Evolutionary conservation across 345 rosid genomes (phyloP).

Genomic region (Mercurialis annua): DNA sequence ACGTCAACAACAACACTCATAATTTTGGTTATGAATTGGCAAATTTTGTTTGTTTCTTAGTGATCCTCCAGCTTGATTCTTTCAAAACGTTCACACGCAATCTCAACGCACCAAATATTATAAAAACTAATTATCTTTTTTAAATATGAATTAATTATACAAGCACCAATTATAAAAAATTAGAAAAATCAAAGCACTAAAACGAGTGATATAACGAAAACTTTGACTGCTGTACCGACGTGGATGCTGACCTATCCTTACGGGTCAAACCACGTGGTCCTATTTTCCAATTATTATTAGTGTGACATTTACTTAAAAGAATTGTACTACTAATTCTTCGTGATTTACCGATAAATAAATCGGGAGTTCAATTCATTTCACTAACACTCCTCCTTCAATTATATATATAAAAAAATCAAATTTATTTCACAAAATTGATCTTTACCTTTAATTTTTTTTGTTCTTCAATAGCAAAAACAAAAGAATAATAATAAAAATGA

Average conservation of each 20-base stretch:
- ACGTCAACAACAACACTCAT: slow-evolving; percentile 26
- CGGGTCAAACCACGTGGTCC: slow-evolving; percentile 38
- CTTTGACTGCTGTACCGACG: slow-evolving; percentile 34
- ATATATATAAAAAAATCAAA: too few species aligned
- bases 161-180: background rate
- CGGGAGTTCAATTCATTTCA: too few species aligned
- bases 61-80: slow-evolving; percentile 21
- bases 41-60: slow-evolving; percentile 11
- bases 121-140: background rate
- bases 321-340: too few species aligned
- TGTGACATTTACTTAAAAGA: background rate
- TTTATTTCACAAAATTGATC: too few species aligned
- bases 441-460: too few species aligned
- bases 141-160: too few species aligned
- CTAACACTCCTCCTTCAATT: too few species aligned
- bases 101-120: background rate
- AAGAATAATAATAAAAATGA: too few species aligned
- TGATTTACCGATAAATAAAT: too few species aligned
- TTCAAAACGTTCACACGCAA: slow-evolving; percentile 24
- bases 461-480: too few species aligned
- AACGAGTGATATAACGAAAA: background rate
- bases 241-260: slow-evolving; percentile 29
- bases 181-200: background rate
- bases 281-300: background rate
- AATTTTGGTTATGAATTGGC: slow-evolving; percentile 3